Evolutionary conservation across 2,329 filamentous ascomycete species (phyloP), one percentile per base, ranked within the genome.

Genomic region (Alternaria longipes): DNA sequence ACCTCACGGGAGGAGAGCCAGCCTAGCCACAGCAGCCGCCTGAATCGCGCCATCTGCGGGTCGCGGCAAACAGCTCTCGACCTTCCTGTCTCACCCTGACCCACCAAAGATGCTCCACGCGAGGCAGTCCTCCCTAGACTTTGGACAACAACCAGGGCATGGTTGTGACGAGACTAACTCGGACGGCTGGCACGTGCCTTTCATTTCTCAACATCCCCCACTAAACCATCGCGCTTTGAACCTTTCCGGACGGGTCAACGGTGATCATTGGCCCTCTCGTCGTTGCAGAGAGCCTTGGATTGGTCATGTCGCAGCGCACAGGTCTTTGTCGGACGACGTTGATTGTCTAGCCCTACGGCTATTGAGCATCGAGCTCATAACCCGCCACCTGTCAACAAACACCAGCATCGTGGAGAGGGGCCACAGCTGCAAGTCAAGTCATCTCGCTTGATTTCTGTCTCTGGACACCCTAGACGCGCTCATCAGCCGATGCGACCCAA

Each of bases 281-380:
- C 47, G 34, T 42, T 44, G 54, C 41, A 52, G 51, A 52, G 53
- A 30, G 26, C 49, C 44, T 40, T 36, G 60, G 56, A 72, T 72
- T 73, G 72, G 72, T 46, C 65, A 72, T 67, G 72, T 72, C 65
- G 70, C 68, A 72, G 56, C 57, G 64, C 65, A 66, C 60, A 58
- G 62, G 40, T 64, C 57, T 65, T 65, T 54, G 52, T 56, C 60
- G 51, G 55, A 55, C 45, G 55, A 50, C 49, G 53, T 58, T 47
- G 56, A 59, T 28, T 45, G 58, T 54, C 64, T 64, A 53, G 59
- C 56, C 53, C 62, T 49, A 58, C 50, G 60, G 34, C 59, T 59
- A 56, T 68, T 44, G 55, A 67, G 50, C 47, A 62, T 69, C 64
- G 61, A 64, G 64, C 57, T 59, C 45, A 28, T 30, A 36, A 18